Conservation (phyloP, 306 rosid genomes). For the Sesbania bispinosa region DNA sequence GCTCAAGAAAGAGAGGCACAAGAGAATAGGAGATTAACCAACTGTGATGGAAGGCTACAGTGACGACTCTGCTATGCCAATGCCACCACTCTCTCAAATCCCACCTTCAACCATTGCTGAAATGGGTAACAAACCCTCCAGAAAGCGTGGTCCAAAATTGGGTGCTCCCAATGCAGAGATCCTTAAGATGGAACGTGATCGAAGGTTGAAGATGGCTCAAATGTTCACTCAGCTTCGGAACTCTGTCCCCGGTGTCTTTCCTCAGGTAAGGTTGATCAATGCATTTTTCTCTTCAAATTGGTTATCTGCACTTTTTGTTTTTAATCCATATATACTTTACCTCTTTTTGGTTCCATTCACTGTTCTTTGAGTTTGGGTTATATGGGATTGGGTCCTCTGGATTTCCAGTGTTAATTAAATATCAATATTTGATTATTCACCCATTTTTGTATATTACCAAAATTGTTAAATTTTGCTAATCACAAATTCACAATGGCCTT, state of each 20-base stretch:
- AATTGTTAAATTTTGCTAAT: not conserved
- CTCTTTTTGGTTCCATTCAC: too few species aligned
- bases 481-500: too few species aligned
- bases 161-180: too few species aligned
- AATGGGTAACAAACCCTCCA: not conserved
- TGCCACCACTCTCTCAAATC: not conserved
- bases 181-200: constrained; percentile 37
- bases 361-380: too few species aligned
- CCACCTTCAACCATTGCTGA: constrained; percentile 9
- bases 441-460: too few species aligned
- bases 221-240: constrained; percentile 30
- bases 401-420: too few species aligned
- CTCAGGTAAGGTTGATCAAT: constrained; percentile 9
- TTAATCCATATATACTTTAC: too few species aligned
- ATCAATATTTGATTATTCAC: too few species aligned
- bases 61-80: not conserved
- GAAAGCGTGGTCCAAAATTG: constrained; percentile 17
- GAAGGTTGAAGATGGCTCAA: constrained; percentile 35
- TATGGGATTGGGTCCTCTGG: too few species aligned
- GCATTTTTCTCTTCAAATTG: too few species aligned
- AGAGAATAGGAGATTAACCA: not conserved
- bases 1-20: too few species aligned
- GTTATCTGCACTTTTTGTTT: too few species aligned
- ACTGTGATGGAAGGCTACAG: not conserved
- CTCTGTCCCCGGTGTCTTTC: constrained; percentile 24